phyloP scores from a whole-genome alignment of 1,139 yeast species.

The Geotrichum reessii region DNA sequence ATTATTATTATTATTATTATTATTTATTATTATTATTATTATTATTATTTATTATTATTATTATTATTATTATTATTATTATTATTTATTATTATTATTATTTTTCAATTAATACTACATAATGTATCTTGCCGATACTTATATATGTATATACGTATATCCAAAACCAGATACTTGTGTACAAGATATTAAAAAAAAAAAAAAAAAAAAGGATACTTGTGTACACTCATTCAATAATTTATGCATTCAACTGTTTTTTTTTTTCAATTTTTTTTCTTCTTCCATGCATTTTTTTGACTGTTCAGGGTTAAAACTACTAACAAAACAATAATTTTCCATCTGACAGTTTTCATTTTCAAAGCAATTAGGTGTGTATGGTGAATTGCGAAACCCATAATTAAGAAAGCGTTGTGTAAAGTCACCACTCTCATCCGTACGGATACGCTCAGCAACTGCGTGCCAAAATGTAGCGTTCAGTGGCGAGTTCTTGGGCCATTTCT shows the following conservation, averaged over 20 bases:
- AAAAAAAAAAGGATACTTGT: no score
- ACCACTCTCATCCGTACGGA: conserved; percentile 32
- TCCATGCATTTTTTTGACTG: conserved; percentile 11
- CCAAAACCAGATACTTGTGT: no score
- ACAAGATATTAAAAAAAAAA: no score
- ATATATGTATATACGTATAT: no score
- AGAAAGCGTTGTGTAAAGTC: conserved; percentile 46
- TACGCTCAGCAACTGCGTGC: conserved; percentile 29
- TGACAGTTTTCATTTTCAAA: conserved; percentile 24
- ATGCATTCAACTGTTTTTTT: neutral
- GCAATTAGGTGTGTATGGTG: conserved; percentile 41
- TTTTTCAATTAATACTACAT: no score
- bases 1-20: no score
- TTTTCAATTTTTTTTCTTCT: neutral
- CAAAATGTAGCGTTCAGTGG: conserved; percentile 33
- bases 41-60: no score
- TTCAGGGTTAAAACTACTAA: conserved; percentile 18
- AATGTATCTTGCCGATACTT: no score
- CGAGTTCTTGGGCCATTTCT: conserved; percentile 30
- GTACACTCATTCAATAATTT: no score
- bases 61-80: no score
- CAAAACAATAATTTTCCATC: conserved; percentile 30
- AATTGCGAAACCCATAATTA: conserved; percentile 45
- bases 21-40: no score
- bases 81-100: no score